Evolutionary conservation across 305 asterid genomes (phyloP), one percentile per base, ranked within the genome.

Genomic region (Fraxinus latifolia): DNA sequence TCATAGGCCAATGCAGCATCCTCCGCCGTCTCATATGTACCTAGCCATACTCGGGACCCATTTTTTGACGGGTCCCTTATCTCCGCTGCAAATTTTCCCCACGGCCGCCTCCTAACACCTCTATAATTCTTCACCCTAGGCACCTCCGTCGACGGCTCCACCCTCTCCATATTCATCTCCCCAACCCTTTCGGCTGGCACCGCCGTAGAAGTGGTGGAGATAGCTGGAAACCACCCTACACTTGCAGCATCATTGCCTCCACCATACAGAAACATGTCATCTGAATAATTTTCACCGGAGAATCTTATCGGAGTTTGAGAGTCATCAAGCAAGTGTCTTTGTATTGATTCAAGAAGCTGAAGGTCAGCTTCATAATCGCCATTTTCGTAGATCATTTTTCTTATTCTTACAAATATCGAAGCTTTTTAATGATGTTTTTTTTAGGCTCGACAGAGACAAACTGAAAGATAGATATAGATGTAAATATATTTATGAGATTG

Each of bases 41-140:
- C 95, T 2, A 90, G 86, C 97, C 97, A 92, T 37, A 90, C 91
- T 0, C 97, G 87, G 21, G 92, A 91, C 17, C 95, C 97, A 5
- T 91, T 92, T 77, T 85, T 92, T 6, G 95, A 88, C 1, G 95
- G 97, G 76, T 92, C 94, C 77, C 95, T 80, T 74, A 91, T 92
- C 86, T 92, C 95, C 5, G 93, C 94, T 5, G 93, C 94, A 31
- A 89, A 92, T 80, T 88, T 91, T 50, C 97, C 97, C 94, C 97
- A 92, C 15, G 93, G 95, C 85, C 97, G 74, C 72, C 85, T 85
- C 75, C 97, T 87, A 34, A 92, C 97, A 0, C 97, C 97, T 77
- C 97, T 73, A 70, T 81, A 92, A 34, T 85, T 94, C 81, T 42
- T 80, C 84, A 86, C 88, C 25, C 83, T 80, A 0, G 83, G 78